phyloP scores from a whole-genome alignment of 1,139 yeast species.

The Kazachstania sp. region DNA sequence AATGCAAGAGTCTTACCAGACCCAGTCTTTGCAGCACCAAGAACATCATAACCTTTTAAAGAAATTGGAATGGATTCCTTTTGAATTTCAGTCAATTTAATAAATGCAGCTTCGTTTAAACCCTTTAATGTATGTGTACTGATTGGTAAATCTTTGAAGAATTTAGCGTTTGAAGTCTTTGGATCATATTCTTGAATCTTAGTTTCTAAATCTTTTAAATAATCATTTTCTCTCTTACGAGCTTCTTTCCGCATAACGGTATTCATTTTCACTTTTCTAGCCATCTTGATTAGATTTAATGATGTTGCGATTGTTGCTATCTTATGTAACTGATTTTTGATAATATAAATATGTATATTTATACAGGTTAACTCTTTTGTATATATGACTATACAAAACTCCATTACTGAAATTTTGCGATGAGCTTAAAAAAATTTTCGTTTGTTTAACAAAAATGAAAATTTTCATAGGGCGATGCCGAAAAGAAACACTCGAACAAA shows the following conservation, averaged over 20 bases:
- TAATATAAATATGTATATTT: background rate
- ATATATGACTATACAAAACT: background rate
- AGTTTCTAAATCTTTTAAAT: conserved; percentile 39
- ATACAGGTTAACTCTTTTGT: background rate
- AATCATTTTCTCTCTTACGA: conserved; percentile 39
- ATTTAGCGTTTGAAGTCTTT: conserved; percentile 30
- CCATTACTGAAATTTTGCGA: background rate
- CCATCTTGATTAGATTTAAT: conserved; percentile 28
- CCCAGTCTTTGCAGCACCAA: conserved; percentile 94
- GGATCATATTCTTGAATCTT: conserved; percentile 47
- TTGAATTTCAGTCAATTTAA: conserved; percentile 80
- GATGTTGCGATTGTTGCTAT: background rate
- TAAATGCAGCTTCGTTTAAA: conserved; percentile 59
- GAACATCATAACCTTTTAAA: conserved; percentile 69
- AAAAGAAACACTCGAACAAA: too few species aligned
- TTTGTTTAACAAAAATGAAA: background rate
- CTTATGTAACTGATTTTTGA: too few species aligned
- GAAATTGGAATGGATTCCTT: conserved; percentile 69
- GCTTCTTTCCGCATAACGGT: conserved; percentile 35
- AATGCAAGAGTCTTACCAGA: conserved; percentile 95
- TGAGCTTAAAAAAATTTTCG: background rate
- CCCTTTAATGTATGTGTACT: conserved; percentile 62
- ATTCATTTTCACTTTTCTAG: conserved; percentile 34
- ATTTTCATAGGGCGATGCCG: background rate
- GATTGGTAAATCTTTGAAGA: conserved; percentile 67